Percentiles rank a stretch among this genome's conserved stretches.
phyloP scores from a whole-genome alignment of 2,329 filamentous ascomycete species.

The Camillea tinctor region DNA sequence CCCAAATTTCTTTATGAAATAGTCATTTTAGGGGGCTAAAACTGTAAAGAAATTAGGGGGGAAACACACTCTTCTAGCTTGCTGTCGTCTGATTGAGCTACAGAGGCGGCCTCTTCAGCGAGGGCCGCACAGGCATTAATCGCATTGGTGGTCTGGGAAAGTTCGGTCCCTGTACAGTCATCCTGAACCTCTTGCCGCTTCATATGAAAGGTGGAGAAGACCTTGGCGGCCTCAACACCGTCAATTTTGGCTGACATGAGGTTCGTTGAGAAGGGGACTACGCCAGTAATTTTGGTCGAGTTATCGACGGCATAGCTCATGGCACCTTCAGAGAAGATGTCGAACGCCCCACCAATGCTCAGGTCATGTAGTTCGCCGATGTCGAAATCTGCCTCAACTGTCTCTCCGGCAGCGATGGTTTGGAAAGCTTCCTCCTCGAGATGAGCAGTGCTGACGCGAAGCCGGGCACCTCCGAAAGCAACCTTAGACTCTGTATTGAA shows the following conservation, averaged over 20 bases:
- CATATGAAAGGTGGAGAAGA: not conserved
- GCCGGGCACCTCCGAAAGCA: conserved; percentile 8
- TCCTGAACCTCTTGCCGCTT: conserved; percentile 2
- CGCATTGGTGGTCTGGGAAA: not conserved
- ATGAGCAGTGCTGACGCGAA: conserved; percentile 3
- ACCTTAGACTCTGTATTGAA: conserved; percentile 3
- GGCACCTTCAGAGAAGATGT: conserved; percentile 1
- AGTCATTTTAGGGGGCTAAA: not conserved
- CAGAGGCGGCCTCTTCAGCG: not conserved
- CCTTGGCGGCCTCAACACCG: not conserved
- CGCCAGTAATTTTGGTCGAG: not conserved
- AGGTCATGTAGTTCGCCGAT: conserved; percentile 11
- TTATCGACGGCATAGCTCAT: not conserved
- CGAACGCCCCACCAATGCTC: conserved; percentile 10
- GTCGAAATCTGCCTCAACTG: conserved; percentile 7
- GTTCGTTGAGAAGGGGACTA: not conserved
- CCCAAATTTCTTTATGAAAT: not conserved
- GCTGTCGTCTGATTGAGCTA: not conserved
- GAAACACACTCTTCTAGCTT: conserved; percentile 47
- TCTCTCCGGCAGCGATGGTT: conserved; percentile 7
- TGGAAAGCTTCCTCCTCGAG: conserved; percentile 9
- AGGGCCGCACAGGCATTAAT: not conserved
- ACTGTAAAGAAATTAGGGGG: not conserved
- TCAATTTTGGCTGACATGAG: not conserved
- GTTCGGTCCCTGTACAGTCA: conserved; percentile 3